A percentile compares a stretch with the other conserved stretches of the same genome.
Conservation (phyloP, 495 filamentous ascomycete species). For the Parachaetomium inaequale region DNA sequence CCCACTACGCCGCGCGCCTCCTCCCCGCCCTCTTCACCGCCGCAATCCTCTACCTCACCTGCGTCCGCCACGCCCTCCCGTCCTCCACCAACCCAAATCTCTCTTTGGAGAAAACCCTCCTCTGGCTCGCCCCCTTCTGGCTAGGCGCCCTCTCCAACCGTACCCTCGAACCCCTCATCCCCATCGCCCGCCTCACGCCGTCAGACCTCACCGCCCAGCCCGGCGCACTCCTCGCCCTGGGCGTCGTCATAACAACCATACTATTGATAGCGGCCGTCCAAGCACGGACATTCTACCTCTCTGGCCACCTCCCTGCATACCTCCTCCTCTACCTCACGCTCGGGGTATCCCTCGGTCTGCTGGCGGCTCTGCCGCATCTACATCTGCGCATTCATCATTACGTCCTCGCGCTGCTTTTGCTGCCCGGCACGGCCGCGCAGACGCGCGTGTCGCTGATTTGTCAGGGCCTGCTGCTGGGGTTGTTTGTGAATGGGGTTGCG, state of each 20-base stretch:
- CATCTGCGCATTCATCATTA: slow-evolving; percentile 92
- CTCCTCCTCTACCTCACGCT: slow-evolving; percentile 67
- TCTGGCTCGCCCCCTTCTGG: slow-evolving; percentile 74
- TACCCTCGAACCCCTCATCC: slow-evolving; percentile 73
- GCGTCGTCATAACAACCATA: slow-evolving; percentile 62
- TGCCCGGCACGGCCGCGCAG: slow-evolving; percentile 81
- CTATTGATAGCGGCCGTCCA: slow-evolving; percentile 64
- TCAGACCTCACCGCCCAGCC: slow-evolving; percentile 74
- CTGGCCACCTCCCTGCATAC: slow-evolving; percentile 65
- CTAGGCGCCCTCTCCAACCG: slow-evolving; percentile 79
- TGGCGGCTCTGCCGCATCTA: slow-evolving; percentile 73
- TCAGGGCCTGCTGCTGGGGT: slow-evolving; percentile 78
- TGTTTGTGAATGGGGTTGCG: slow-evolving; percentile 90
- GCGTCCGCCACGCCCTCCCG: slow-evolving; percentile 50
- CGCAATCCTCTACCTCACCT: slow-evolving; percentile 69
- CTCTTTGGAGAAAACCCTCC: slow-evolving; percentile 33
- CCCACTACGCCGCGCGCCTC: slow-evolving; percentile 66
- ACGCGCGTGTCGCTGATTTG: slow-evolving; percentile 74
- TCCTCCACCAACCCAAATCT: slow-evolving; percentile 21
- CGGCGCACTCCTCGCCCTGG: slow-evolving; percentile 68
- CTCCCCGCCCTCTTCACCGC: slow-evolving; percentile 72
- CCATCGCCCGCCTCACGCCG: slow-evolving; percentile 71
- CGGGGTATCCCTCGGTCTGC: slow-evolving; percentile 55
- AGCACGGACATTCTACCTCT: slow-evolving; percentile 68
- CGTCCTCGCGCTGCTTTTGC: slow-evolving; percentile 73